Base-by-base conservation (phyloP, 768 basidiomycete species). In the Hydnomerulius pinastri region DNA sequence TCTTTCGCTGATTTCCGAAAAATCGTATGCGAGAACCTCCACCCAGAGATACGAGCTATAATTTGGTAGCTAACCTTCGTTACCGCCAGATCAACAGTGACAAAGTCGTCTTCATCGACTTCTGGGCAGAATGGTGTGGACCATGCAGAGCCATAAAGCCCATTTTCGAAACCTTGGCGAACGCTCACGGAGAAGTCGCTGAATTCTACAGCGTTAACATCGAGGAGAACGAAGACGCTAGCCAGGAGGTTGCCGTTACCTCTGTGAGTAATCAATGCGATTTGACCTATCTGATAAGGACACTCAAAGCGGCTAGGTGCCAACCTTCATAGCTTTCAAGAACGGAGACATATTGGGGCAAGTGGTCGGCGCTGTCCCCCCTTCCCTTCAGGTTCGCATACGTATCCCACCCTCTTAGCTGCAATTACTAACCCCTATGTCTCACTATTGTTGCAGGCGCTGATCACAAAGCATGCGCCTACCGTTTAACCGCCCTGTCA, bases 171-270 rank as follows among this genome's bases (percentile, higher is more conserved):
- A 17, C n/a, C 17, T 27, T 28, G 17, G 15, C 18, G 15, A 24
- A 21, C 12, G 17, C 25, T 20, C 11, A 54, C 23, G 40, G 44
- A 0, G 59, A 62, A 8, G 57, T 54, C 48, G 43, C 83, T 49
- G 71, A 73, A 9, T 89, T 86, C 70, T 85, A 81, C 76, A 88
- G 86, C 65, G 80, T 87, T 53, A 83, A 90, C 59, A 79, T 86
- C 33, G 87, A 87, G 57, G 71, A 69, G 4, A 27, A 46, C 3
- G 55, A 53, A 1, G n/a, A 51, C 17, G n/a, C 50, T 9, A 2
- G 15, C 6, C 43, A 56, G 4, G 55, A 56, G 10, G 47, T 56
- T 29, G 28, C 47, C 32, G 8, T 51, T n/a, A 35, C 33, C 10
- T 6, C 3, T n/a, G 33, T 35, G 7, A 6, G 33, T 35, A n/a